These are phyloP conservation scores for Bretziella fagacearum DNA, from an alignment of 2,329 filamentous ascomycete genomes.

Conservation along the genomic window DNA sequence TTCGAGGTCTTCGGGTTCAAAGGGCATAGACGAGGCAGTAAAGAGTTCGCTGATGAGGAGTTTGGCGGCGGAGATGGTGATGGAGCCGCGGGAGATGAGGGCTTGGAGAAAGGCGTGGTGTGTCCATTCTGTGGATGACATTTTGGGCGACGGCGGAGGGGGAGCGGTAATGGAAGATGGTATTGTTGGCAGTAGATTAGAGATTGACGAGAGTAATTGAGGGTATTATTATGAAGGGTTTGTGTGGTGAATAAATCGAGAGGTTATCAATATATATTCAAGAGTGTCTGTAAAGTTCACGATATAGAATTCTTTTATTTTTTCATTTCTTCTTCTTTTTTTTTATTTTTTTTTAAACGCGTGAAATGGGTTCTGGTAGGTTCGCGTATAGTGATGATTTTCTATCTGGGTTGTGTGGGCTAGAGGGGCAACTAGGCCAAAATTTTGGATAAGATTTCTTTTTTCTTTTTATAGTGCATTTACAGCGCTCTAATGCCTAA, in stretches of 20 bases:
- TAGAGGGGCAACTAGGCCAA: not conserved
- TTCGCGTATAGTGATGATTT: not conserved
- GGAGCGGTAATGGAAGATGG: not conserved
- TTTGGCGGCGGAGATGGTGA: conserved; percentile 59
- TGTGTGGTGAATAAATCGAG: too few relatives aligned
- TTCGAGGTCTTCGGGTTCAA: conserved; percentile 44
- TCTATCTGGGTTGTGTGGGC: not conserved
- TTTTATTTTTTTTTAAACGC: not conserved
- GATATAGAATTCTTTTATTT: not conserved
- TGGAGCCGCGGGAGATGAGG: conserved; percentile 58
- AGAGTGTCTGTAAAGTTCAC: not conserved
- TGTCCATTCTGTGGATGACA: conserved; percentile 4
- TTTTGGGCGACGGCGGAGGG: not conserved
- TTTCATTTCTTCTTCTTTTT: not conserved
- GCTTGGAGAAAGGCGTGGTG: conserved; percentile 82
- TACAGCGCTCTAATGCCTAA: too few relatives aligned
- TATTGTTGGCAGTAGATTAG: not conserved
- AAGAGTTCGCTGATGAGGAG: conserved; percentile 62
- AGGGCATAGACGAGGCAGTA: conserved; percentile 33
- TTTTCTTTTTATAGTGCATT: too few relatives aligned
- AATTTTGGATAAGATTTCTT: not conserved
- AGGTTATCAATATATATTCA: too few relatives aligned
- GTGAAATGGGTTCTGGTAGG: not conserved
- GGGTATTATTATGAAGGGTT: too few relatives aligned
- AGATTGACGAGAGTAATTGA: not conserved